phyloP scores from a whole-genome alignment of 345 rosid species.

The Rhodomyrtus tomentosa region DNA sequence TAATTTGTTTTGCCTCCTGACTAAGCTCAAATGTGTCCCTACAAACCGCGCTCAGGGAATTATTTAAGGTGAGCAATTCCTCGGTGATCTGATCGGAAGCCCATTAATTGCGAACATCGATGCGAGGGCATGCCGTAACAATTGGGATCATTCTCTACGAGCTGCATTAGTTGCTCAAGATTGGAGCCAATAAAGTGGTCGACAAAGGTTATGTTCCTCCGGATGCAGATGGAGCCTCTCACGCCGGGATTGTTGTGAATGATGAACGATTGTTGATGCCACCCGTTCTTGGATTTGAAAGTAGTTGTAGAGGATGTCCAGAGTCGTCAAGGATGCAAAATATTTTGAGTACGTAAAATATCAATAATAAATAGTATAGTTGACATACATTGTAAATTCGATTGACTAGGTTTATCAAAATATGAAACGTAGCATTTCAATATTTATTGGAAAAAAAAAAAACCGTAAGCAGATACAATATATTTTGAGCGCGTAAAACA shows the following conservation, averaged over 20 bases:
- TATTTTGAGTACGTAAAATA: no score
- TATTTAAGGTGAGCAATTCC: constrained; percentile 28
- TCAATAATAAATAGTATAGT: no score
- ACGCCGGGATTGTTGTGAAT: constrained; percentile 29
- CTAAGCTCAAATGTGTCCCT: constrained; percentile 49
- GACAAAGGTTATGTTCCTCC: constrained; percentile 24
- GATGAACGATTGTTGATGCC: constrained; percentile 38
- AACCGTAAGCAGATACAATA: no score
- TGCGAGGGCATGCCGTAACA: constrained; percentile 58
- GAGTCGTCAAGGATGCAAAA: no score
- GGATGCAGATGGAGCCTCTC: constrained; percentile 12
- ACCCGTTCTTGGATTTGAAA: constrained; percentile 31
- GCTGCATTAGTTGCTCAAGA: constrained; percentile 58
- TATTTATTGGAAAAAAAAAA: no score
- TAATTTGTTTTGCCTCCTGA: constrained; percentile 32
- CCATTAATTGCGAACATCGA: constrained; percentile 35
- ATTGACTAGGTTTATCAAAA: no score
- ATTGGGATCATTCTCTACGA: constrained; percentile 55
- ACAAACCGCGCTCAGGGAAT: constrained; percentile 50
- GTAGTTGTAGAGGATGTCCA: constrained; percentile 32
- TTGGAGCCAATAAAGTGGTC: constrained; percentile 61
- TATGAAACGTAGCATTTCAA: no score
- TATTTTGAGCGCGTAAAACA: no score
- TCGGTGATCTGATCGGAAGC: constrained; percentile 29
- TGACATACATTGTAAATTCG: no score